Evolutionary conservation across 1,284 basidiomycete genomes (phyloP), one percentile per base, ranked within the genome.

Genomic region (Marasmius tenuissimus): DNA sequence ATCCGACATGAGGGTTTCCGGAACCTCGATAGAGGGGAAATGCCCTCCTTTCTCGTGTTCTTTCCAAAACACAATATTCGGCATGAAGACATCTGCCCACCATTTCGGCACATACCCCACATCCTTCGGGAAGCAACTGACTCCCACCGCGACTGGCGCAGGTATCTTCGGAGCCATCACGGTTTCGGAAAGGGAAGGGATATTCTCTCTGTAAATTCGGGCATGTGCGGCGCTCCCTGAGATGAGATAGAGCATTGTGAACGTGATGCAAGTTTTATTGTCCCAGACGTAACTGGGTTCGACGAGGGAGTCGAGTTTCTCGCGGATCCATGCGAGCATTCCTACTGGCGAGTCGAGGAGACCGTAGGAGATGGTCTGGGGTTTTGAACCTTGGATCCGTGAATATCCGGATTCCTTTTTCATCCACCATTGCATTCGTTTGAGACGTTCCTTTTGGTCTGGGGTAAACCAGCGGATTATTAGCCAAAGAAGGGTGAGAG

Each of bases 21-120:
- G 59, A 20, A 57, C 57, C 42, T 63, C 62, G 35, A 63, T 51
- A 14, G 59, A 61, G 3, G 59, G 55, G 48, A 63, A 63, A 57
- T 63, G 62, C 3, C 62, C 62, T 37, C 62, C 62, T 33, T 63
- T 63, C 22, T 34, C 56, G n/a, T 75, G 71, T 45, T 73, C 69
- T 52, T 68, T 71, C 72, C 72, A 74, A 49, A 71, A 67, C 9
- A 70, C 66, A 48, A 73, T 73, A 42, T 70, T 72, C 35, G 71
- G 71, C 49, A 73, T 59, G 3, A 65, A 59, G 14, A 62, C 68
- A 51, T 70, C 65, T 18, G 72, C 72, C 72, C 72, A 75, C 73
- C 73, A 75, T 34, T 62, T 58, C 4, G 72, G 70, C 14, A 71
- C 60, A 42, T 70, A 75, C 11, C 64, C 70, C 9, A 71, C 64